Base-by-base conservation (phyloP, 129 eudicot genomes). In the Arctium lappa region DNA sequence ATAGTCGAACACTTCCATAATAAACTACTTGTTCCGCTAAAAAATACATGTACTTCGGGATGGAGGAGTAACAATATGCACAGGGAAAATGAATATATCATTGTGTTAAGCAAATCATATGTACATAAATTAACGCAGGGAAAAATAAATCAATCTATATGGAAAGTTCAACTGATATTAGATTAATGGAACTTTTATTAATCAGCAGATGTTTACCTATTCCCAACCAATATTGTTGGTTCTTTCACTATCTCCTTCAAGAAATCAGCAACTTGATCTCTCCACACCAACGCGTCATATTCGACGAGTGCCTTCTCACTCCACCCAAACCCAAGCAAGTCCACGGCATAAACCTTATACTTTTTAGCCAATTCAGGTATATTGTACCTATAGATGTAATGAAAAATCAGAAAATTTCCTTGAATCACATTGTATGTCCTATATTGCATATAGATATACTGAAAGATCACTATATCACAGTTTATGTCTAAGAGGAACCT, bases 301-400 rank as follows among this genome's bases (percentile, higher is more conserved):
- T 96, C 99, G 30, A 96, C 76, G 40, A 96, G 89, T 33, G 99
- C 98, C 77, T 96, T 96, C 82, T 96, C 99, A 76, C 99, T 96
- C 99, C 95, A 91, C 30, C 99, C 99, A 83, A 96, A 96, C 36
- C 99, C 99, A 34, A 96, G 86, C 84, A 96, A 90, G 86, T 96
- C 99, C 71, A 96, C 69, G 29, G 99, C 99, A 81, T 93, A 96
- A 34, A 96, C 99, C 85, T 93, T 96, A 87, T 96, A 96, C 78
- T 84, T 88, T 85, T 93, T 96, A 48, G 99, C 94, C 88, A 96
- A 85, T 76, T 90, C 99, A 53, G 99, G 99, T 85, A 96, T 96
- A 88, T 93, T 93, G 86, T 96, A 96, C 92, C 99, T 96, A 78
- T 42, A 80, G 8, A 38, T 18, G 50, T 73, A 65, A 68, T 46